phyloP scores from a whole-genome alignment of 306 rosid species.

The Cucurbita moschata region DNA sequence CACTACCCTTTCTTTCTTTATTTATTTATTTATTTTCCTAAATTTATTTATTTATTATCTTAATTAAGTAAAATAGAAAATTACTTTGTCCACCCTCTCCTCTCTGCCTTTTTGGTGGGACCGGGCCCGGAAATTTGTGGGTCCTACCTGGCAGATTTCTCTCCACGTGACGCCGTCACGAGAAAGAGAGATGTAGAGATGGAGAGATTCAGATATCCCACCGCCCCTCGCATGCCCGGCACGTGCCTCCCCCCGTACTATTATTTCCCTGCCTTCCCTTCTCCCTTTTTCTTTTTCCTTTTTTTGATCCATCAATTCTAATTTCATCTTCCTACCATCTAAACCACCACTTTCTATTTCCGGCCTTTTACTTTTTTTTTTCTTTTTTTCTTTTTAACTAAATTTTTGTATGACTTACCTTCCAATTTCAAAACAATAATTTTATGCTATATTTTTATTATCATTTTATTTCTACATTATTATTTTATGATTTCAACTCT shows the following conservation, averaged over 20 bases:
- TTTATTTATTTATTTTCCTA: neutral
- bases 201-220: slow-evolving; percentile 3
- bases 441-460: too few relatives aligned
- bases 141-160: neutral
- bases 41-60: neutral
- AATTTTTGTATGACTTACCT: too few relatives aligned
- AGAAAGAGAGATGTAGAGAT: neutral
- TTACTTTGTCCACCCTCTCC: neutral
- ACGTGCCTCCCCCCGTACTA: slow-evolving; percentile 8
- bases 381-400: too few relatives aligned
- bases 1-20: neutral
- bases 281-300: neutral
- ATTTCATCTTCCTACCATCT: neutral
- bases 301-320: neutral
- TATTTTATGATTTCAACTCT: too few relatives aligned
- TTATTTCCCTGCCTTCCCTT: neutral
- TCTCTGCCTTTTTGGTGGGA: neutral
- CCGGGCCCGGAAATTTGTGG: neutral
- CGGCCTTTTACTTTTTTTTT: neutral
- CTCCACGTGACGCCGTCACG: slow-evolving; percentile 14
- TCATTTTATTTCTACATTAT: too few relatives aligned
- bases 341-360: neutral
- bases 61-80: neutral
- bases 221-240: slow-evolving; percentile 1
- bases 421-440: too few relatives aligned